Conservation (phyloP, 805 yeast genomes). For the Saccharomycopsis malanga region DNA sequence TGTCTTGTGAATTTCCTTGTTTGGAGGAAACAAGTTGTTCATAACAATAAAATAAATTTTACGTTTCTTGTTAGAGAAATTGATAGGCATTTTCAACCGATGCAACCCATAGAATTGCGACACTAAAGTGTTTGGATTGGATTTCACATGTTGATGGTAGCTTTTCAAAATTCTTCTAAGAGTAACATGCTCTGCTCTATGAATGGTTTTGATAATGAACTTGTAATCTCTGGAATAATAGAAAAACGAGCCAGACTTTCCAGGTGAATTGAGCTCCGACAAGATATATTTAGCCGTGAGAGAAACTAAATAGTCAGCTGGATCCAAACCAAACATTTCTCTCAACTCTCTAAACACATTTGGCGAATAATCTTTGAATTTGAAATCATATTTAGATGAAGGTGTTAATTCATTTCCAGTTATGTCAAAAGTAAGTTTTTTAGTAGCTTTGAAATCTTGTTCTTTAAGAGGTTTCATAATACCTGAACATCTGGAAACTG, state of each 20-base stretch:
- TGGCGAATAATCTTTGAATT: slow-evolving; percentile 94
- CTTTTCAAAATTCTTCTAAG: slow-evolving; percentile 64
- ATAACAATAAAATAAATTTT: slow-evolving; percentile 91
- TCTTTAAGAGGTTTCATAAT: slow-evolving; percentile 65
- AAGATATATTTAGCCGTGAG: slow-evolving; percentile 88
- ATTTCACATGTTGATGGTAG: slow-evolving; percentile 73
- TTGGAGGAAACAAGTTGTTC: slow-evolving; percentile 96
- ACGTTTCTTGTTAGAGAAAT: slow-evolving; percentile 40
- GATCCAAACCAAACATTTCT: slow-evolving; percentile 76
- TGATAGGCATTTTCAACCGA: slow-evolving; percentile 81
- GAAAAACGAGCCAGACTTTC: slow-evolving; percentile 94
- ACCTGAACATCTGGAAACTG: slow-evolving; percentile 89
- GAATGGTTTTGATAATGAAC: slow-evolving; percentile 93
- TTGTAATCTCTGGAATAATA: slow-evolving; percentile 91
- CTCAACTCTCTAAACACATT: slow-evolving; percentile 87
- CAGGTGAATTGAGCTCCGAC: slow-evolving; percentile 90
- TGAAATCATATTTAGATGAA: slow-evolving; percentile 89
- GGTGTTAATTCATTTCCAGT: slow-evolving; percentile 88
- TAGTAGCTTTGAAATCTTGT: slow-evolving; percentile 61
- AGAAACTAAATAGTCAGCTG: slow-evolving; percentile 90
- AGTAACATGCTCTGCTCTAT: slow-evolving; percentile 85
- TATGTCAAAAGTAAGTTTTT: slow-evolving; percentile 80
- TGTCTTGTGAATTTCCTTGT: slow-evolving; percentile 73
- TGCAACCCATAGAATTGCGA: slow-evolving; percentile 97
- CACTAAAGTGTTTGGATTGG: slow-evolving; percentile 79